Conservation (phyloP, 805 yeast genomes). For the Candida broadrunensis region DNA sequence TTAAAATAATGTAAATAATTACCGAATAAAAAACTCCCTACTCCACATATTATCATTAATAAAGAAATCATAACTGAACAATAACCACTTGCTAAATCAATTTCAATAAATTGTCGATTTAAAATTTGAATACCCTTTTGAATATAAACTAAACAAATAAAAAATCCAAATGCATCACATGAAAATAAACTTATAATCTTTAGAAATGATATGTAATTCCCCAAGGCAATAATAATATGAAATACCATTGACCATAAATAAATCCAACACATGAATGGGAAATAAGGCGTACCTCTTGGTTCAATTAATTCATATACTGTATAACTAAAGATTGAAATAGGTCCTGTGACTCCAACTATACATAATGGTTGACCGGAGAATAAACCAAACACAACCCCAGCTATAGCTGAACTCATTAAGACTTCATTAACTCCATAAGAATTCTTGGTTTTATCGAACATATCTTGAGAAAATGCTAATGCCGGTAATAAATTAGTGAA, state of each 20-base stretch:
- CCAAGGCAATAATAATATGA: conserved; percentile 69
- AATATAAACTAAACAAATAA: conserved; percentile 82
- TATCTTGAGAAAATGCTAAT: conserved; percentile 92
- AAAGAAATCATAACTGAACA: conserved; percentile 73
- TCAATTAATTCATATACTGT: conserved; percentile 75
- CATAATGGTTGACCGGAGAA: conserved; percentile 89
- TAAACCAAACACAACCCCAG: conserved; percentile 84
- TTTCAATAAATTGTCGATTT: conserved; percentile 58
- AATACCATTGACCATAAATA: conserved; percentile 86
- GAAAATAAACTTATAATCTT: conserved; percentile 75
- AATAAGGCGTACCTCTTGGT: conserved; percentile 56
- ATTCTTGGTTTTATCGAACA: conserved; percentile 87
- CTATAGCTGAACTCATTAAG: conserved; percentile 77
- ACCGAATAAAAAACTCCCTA: conserved; percentile 58
- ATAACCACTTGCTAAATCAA: conserved; percentile 52
- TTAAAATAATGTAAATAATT: conserved; percentile 58
- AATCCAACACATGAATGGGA: conserved; percentile 95
- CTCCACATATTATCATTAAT: conserved; percentile 74
- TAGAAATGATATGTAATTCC: conserved; percentile 65
- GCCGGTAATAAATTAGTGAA: conserved; percentile 93
- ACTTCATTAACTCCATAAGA: conserved; percentile 93
- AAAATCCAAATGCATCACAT: conserved; percentile 91
- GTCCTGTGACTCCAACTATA: conserved; percentile 97
- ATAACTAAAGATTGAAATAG: conserved; percentile 86
- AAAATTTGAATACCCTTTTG: conserved; percentile 89